Base-by-base conservation (phyloP, 1,284 basidiomycete genomes). In the Amylostereum areolatum region DNA sequence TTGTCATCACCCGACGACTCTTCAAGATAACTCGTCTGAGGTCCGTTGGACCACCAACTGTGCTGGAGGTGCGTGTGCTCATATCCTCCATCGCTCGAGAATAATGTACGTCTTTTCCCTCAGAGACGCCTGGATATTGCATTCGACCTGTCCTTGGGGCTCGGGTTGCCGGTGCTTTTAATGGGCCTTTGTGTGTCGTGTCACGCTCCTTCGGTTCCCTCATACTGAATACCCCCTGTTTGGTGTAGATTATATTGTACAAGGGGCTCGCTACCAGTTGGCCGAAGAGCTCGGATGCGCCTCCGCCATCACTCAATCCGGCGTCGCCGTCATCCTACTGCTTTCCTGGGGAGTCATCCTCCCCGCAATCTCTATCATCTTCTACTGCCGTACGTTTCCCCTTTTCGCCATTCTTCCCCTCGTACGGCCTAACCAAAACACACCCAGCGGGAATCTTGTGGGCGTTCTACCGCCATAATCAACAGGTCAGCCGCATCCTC, bases 301-400 rank as follows among this genome's bases (percentile, higher is more conserved):
- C 7, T 24, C 28, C 12, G 41, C n/a, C 28, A 28, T 29, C 41
- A 28, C 25, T n/a, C 41, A 43, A 29, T 24, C n/a, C 41, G 41
- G 41, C 6, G 41, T 29, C 6, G 41, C 41, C n/a, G 30, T 43
- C 25, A 24, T 43, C 27, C n/a, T 43, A 4, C 41, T 43, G 4
- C 25, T 28, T 27, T 28, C 30, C 6, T 43, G 41, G 41, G 25
- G 25, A 24, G 7, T 43, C 10, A 4, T 43, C 5, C 25, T 43
- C 41, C 41, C 41, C 12, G n/a, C 30, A 7, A 27, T 27, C n/a
- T 43, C 41, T 6, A 28, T 27, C 5, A 7, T 28, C 8, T 28
- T 43, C n/a, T 43, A 43, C 41, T 43, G 41, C 41, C 30, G 41
- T 43, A 28, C 41, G 41, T n/a, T n/a, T n/a, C n/a, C n/a, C n/a